phyloP scores from a whole-genome alignment of 139 green algal genomes.

The Yamagishiella unicocca region DNA sequence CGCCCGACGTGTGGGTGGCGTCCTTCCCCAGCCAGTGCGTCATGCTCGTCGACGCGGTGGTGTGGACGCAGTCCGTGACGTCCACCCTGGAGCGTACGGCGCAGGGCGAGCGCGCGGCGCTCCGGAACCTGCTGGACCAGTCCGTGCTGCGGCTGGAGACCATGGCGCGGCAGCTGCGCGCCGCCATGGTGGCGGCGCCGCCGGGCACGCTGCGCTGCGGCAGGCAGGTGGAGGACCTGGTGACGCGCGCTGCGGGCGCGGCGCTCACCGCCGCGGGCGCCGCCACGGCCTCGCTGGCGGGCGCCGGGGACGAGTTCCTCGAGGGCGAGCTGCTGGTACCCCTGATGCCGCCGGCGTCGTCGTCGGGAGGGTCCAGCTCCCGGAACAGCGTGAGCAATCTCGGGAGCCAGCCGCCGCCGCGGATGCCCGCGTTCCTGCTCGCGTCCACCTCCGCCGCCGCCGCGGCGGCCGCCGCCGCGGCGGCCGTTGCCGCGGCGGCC shows the following conservation, averaged over 20 bases:
- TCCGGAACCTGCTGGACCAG: conserved; percentile 55
- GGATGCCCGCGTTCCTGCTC: neutral
- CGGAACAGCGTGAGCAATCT: neutral
- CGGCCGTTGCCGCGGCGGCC: neutral
- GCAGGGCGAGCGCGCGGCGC: conserved; percentile 42
- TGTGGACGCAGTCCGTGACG: conserved; percentile 58
- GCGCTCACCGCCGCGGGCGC: conserved; percentile 29
- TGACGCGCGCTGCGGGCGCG: neutral
- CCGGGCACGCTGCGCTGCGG: neutral
- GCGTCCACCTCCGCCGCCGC: neutral
- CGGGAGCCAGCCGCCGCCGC: neutral
- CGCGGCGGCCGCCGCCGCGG: neutral
- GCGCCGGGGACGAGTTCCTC: neutral
- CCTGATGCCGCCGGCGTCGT: neutral
- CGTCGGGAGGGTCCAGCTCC: neutral
- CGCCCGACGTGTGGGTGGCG: conserved; percentile 54
- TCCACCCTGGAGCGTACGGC: conserved; percentile 34
- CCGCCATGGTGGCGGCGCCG: conserved; percentile 24
- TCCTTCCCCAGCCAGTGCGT: conserved; percentile 53
- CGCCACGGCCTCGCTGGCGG: neutral
- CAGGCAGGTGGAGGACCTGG: conserved; percentile 26
- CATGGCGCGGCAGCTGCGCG: conserved; percentile 57
- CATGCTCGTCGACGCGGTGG: conserved; percentile 55
- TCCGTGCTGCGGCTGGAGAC: conserved; percentile 57
- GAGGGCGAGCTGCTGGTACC: neutral